Conservation (phyloP, 129 eudicot species). For the Calendula officinalis region DNA sequence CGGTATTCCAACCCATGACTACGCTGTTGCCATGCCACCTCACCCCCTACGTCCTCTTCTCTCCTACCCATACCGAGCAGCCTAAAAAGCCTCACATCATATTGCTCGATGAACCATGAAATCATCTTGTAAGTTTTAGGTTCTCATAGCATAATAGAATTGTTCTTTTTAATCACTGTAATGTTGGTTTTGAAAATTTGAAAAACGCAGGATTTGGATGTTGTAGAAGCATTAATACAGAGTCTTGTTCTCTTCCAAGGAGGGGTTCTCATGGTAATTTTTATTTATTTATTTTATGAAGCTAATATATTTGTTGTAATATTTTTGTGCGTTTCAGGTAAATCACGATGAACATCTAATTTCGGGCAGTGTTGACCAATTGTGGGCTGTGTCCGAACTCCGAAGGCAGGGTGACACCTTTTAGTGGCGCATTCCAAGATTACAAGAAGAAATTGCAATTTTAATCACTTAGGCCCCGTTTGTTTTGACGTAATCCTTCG, state of each 20-base stretch:
- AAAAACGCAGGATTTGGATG: slow-evolving; percentile 95
- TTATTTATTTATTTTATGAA: not conserved
- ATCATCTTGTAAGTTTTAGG: slow-evolving; percentile 99
- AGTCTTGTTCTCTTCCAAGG: slow-evolving; percentile 98
- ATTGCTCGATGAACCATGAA: slow-evolving; percentile 95
- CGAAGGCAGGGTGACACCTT: slow-evolving; percentile 78
- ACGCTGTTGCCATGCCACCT: no score
- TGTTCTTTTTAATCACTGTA: no score
- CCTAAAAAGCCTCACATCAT: slow-evolving; percentile 87
- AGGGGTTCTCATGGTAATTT: slow-evolving; percentile 90
- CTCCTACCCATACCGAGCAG: no score
- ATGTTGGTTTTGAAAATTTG: no score
- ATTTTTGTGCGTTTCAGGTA: no score
- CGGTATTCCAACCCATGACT: no score
- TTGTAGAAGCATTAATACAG: slow-evolving; percentile 96
- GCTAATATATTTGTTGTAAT: no score
- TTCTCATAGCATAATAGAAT: no score
- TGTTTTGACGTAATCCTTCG: no score
- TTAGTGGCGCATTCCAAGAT: slow-evolving; percentile 82
- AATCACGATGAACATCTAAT: slow-evolving; percentile 98
- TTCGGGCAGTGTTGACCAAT: slow-evolving; percentile 92
- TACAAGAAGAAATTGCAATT: slow-evolving; percentile 84
- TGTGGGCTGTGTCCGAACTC: slow-evolving; percentile 97
- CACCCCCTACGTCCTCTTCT: no score
- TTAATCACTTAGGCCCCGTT: no score